Base-by-base conservation (phyloP, 2,329 filamentous ascomycete species). In the Intubia oerlemansii region DNA sequence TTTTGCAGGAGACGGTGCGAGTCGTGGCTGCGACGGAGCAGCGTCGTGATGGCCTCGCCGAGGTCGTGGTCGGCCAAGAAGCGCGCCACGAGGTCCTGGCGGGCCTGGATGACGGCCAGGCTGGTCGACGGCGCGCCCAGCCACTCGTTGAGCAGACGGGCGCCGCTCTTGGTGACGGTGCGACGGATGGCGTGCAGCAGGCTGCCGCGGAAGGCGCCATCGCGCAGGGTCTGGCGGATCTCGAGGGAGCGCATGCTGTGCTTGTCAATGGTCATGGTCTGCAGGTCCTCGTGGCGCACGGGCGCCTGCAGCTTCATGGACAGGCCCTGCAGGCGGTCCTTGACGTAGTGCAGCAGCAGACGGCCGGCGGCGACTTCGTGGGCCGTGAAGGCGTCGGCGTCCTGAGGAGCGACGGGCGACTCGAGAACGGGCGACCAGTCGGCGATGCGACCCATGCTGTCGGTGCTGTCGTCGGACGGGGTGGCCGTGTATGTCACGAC, bases 1-100 rank as follows among this genome's bases (percentile, higher is more conserved):
- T 88, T 93, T 43, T 95, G 88, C 2, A 92, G 71, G 4, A 98
- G 58, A 2, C 88, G 76, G 42, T 90, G 75, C 3, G 80, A 81
- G 50, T 98, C 88, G 40, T 81, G 73, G 29, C 73, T 85, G 15
- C 68, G 63, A 36, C 69, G 66, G 3, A 98, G 57, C 3, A 90
- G 56, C 11, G 65, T 46, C 2, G 69, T 54, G 15, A 90, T 53
- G 24, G 66, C 59, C 38, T 91, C 77, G 24, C 77, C 67, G 5
- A 93, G 57, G 23, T 69, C 53, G 13, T 63, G 56, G 33, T 76
- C 55, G 2, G 63, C 52, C 5, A 85, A 56, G 45, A 95, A 77
- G 25, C 68, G 62, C 13, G 75, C 64, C 4, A 93, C 82, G 1
- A 95, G 59, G 41, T 93, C 73, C 27, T 92, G 68, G 4, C 88